Base-by-base conservation (phyloP, 257 asterid genomes). In the Solanum gandarillasii region DNA sequence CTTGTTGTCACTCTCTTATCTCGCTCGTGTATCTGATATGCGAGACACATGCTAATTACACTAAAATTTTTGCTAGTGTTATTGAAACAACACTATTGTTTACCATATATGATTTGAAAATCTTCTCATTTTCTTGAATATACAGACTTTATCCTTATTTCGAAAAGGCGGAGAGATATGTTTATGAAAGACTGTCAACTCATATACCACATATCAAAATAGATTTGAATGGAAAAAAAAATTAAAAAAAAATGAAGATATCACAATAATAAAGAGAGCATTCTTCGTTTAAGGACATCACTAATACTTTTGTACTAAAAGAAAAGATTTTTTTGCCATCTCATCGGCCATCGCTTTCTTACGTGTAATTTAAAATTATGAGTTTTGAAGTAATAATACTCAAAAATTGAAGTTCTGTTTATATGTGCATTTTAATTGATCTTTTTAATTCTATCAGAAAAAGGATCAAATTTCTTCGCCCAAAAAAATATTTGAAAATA, bases 91-190 rank as follows among this genome's bases (percentile, higher is more conserved):
- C 2, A 43, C 18, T 1, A 43, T 12, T 12, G 52, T 43, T 43
- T 43, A 43, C 0, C 0, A 43, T 43, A 43, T 12, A 12, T 43
- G 16, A 43, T 12, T 43, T 43, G 52, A 43, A 43, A 43, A 43
- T 43, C 52, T 43, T 43, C 2, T 43, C 6, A 43, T 43, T 43
- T 43, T 43, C 18, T 43, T 43, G 18, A 43, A 12, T 43, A 43
- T 43, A 12, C 18, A 43, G 0, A 43, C 0, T 58, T 58, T 23
- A 62, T 62, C 0, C 1, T 0, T 23, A 62, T 4, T 4, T 62
- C 0, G 0, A 23, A 4, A 4, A 23, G 1, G 0, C 3, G 0
- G 1, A 62, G 1, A 62, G 0, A 10, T 23, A 6, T 23, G 0
- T 23, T 62, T 62, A 0, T 2, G 1, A 9, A 62, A 62, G 13